Evolutionary conservation across 139 green algal genomes (phyloP).

Genomic region (Micractinium sp.): DNA sequence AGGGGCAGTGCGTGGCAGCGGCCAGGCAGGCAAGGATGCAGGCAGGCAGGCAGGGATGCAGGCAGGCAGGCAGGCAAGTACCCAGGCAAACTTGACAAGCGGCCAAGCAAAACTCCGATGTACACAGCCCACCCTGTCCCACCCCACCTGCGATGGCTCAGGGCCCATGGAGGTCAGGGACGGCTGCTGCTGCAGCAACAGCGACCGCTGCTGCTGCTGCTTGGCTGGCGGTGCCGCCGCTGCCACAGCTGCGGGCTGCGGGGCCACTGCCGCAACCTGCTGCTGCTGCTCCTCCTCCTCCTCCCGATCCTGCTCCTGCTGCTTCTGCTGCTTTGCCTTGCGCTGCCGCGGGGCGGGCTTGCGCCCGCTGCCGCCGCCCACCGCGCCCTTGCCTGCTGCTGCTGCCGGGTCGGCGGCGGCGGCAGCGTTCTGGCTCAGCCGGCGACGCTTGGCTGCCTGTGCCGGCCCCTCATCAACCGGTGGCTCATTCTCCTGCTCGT

Average conservation of each 20-base stretch:
- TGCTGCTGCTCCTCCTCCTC: not conserved
- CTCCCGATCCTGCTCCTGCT: not conserved
- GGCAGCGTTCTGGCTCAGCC: not conserved
- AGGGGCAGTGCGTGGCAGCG: too few relatives aligned
- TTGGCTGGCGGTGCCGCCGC: not conserved
- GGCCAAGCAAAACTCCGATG: not conserved
- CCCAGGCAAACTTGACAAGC: not conserved
- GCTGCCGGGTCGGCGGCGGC: not conserved
- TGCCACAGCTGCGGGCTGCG: too few relatives aligned
- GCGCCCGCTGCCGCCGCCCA: not conserved
- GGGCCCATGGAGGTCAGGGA: not conserved
- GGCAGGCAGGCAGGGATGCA: not conserved
- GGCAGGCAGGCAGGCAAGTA: not conserved
- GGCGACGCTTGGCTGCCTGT: not conserved
- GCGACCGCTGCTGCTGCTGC: not conserved
- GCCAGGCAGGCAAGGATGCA: not conserved
- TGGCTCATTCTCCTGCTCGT: not conserved
- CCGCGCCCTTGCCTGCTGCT: not conserved
- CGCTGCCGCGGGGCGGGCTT: not conserved
- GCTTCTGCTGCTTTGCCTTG: not conserved
- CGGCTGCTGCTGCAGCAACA: not conserved
- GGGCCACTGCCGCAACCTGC: not conserved
- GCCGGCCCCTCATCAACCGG: not conserved
- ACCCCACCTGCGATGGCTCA: not conserved
- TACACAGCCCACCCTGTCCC: not conserved